phyloP scores from a whole-genome alignment of 345 rosid genomes.

The Anastatica hierochuntica region DNA sequence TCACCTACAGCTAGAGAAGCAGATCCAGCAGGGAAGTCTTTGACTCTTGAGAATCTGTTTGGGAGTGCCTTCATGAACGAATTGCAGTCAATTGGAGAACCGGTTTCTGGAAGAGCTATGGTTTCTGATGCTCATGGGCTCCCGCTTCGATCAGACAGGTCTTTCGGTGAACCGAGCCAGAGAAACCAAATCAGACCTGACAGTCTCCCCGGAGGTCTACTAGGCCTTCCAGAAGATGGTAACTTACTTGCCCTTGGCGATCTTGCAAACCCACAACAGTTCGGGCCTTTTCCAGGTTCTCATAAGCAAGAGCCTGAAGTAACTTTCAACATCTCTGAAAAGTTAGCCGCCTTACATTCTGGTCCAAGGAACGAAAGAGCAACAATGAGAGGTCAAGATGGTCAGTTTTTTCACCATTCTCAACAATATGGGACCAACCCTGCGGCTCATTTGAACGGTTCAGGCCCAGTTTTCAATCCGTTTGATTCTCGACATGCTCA shows the following conservation, averaged over 20 bases:
- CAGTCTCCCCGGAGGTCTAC: conserved; percentile 32
- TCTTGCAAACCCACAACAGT: conserved; percentile 29
- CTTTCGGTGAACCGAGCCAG: conserved; percentile 22
- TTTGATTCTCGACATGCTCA: conserved; percentile 56
- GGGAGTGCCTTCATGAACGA: conserved; percentile 95
- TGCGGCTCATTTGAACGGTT: too few relatives aligned
- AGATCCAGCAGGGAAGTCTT: conserved; percentile 39
- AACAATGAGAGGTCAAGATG: conserved; percentile 49
- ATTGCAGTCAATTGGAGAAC: conserved; percentile 67
- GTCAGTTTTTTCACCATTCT: conserved; percentile 38
- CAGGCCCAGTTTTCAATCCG: conserved; percentile 35
- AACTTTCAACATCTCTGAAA: conserved; percentile 42
- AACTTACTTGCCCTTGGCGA: too few relatives aligned
- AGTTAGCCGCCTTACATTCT: conserved; percentile 53
- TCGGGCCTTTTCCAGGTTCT: conserved; percentile 28
- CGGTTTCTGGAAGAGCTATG: conserved; percentile 35
- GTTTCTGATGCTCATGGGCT: conserved; percentile 32
- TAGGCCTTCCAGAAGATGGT: conserved; percentile 34
- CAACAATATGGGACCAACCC: conserved; percentile 40
- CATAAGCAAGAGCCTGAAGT: conserved; percentile 44
- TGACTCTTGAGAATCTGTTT: conserved; percentile 90
- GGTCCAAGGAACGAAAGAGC: too few relatives aligned
- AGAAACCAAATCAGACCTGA: conserved; percentile 43
- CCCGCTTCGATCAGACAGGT: conserved; percentile 30
- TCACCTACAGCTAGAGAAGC: conserved; percentile 29